Percentiles rank a stretch among this genome's conserved stretches.
Conservation (phyloP, 352 stramenopile genomes). For the Globisporangium iwayamae region DNA sequence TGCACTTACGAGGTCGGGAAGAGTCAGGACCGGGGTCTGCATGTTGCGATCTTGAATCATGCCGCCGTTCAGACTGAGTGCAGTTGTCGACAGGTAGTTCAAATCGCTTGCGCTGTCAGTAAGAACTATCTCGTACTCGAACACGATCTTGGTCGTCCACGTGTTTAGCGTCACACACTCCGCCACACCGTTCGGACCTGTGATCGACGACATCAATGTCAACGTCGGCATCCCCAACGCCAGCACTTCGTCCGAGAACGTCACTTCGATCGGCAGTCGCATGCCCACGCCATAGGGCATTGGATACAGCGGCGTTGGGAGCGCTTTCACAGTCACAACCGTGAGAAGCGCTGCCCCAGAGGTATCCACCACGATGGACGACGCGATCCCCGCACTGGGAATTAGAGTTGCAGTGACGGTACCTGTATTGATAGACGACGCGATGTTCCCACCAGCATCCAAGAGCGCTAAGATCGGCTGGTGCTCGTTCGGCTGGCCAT, state of each 20-base stretch:
- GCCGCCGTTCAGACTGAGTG: constrained; percentile 48
- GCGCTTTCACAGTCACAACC: constrained; percentile 37
- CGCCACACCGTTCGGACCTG: constrained; percentile 37
- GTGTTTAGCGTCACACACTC: constrained; percentile 50
- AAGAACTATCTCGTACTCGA: constrained; percentile 61
- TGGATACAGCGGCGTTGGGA: constrained; percentile 36
- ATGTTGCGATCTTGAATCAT: constrained; percentile 69
- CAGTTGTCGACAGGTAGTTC: constrained; percentile 56
- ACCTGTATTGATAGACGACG: constrained; percentile 41
- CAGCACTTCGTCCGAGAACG: constrained; percentile 77
- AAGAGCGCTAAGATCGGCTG: constrained; percentile 63
- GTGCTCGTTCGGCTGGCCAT: constrained; percentile 69
- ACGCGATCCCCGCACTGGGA: constrained; percentile 54
- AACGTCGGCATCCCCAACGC: constrained; percentile 53
- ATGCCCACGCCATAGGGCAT: constrained; percentile 68
- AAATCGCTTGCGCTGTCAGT: constrained; percentile 53
- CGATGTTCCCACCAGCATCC: constrained; percentile 68
- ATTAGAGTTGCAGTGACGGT: constrained; percentile 52
- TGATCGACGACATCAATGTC: constrained; percentile 39
- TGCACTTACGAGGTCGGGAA: constrained; percentile 40
- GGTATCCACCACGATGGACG: constrained; percentile 66
- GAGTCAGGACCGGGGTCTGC: constrained; percentile 43
- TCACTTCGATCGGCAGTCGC: constrained; percentile 54
- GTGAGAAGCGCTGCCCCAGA: constrained; percentile 37
- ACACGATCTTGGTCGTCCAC: constrained; percentile 57